Evolutionary conservation across 1,284 basidiomycete species (phyloP).

Genomic region (Rhizoctonia solani): DNA sequence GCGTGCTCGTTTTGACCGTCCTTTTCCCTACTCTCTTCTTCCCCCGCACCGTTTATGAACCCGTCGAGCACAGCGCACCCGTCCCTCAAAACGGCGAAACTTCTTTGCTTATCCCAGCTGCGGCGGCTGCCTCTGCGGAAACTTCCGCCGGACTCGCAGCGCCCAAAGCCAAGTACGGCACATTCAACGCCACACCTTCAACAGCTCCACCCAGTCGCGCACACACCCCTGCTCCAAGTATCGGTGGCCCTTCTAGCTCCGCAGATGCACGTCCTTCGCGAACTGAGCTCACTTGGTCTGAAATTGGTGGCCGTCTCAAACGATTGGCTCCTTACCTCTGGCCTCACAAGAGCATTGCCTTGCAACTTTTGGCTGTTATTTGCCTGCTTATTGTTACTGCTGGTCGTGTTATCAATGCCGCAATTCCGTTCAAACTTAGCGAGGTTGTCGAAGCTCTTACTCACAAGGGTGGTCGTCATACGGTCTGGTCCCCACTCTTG

Average conservation of each 20-base stretch:
- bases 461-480: conserved; percentile 37
- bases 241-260: conserved; percentile 35
- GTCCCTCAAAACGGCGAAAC: conserved; percentile 51
- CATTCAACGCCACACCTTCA: conserved; percentile 42
- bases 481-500: conserved; percentile 65
- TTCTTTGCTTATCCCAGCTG: conserved; percentile 53
- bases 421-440: conserved; percentile 74
- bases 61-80: conserved; percentile 51
- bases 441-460: conserved; percentile 66
- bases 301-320: conserved; percentile 61
- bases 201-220: conserved; percentile 59
- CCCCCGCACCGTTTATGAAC: conserved; percentile 64
- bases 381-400: conserved; percentile 71
- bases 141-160: conserved; percentile 33
- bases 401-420: conserved; percentile 76
- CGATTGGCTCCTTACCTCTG: conserved; percentile 79
- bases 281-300: conserved; percentile 60
- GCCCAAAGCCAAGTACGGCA: conserved; percentile 35
- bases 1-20: conserved; percentile 63
- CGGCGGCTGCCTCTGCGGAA: conserved; percentile 1
- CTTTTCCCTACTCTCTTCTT: conserved; percentile 60
- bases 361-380: conserved; percentile 72
- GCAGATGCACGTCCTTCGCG: conserved; percentile 31
- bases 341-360: conserved; percentile 65
- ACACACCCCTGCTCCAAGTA: conserved; percentile 61